Evolutionary conservation across 2,329 filamentous ascomycete species (phyloP), one percentile per base, ranked within the genome.

Genomic region (Allantophomopsis cytisporea): DNA sequence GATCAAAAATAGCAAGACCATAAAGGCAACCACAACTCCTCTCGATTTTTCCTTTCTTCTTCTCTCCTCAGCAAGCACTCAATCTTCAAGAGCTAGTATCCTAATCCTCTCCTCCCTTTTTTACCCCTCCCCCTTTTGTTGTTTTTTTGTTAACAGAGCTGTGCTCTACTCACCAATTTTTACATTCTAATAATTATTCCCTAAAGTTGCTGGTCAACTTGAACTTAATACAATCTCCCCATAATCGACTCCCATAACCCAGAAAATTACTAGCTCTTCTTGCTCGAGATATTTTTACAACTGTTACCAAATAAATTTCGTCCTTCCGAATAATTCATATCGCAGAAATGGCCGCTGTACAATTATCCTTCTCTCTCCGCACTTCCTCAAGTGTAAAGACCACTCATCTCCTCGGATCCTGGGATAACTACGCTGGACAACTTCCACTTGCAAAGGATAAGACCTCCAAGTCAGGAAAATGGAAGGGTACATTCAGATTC

Each of bases 401-500:
- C 57, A 89, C 94, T 60, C 89, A 96, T 61, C 74, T 98, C 52
- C 82, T 96, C 65, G 89, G 89, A 57, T 96, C 89, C 51, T 98
- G 89, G 89, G 91, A 98, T 71, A 84, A 84, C 72, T 98, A 98
- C 75, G 71, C 76, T 52, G 85, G 86, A 51, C 89, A 95, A 66
- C 84, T 95, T 54, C 89, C 89, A 41, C 83, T 96, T 53, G 86
- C 87, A 65, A 88, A 87, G 69, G 86, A 94, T 63, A 79, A 76
- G 68, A 66, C 70, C 57, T 80, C 80, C 65, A 94, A 94, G 71
- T 77, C 82, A 41, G 87, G 87, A 58, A 83, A 83, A 52, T 96
- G 89, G 87, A 84, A 88, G 62, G 91, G 89, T 57, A 93, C 86
- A 56, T 95, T 98, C 72, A 82, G 86, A 67, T 95, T 98, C 69